These are phyloP conservation scores for Hypoxylon fragiforme DNA, from an alignment of 495 filamentous ascomycete genomes.

Conservation along the genomic window DNA sequence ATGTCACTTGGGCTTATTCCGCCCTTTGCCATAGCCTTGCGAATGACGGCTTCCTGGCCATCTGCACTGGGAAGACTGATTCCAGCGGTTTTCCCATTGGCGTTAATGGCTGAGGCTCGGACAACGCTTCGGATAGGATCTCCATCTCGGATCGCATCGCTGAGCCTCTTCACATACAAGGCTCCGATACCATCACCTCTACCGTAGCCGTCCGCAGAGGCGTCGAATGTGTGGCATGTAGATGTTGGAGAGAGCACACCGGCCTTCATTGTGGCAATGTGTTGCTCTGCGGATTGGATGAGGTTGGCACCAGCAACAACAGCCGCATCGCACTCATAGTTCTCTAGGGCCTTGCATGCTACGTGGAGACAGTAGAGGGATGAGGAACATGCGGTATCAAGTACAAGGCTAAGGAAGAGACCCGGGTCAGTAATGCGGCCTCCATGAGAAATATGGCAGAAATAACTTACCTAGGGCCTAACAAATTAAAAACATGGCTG, in stretches of 20 bases:
- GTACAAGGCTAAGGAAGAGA: slow-evolving; percentile 49
- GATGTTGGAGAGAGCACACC: slow-evolving; percentile 49
- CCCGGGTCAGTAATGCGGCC: no score
- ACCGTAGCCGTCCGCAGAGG: slow-evolving; percentile 34
- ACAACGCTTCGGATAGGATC: slow-evolving; percentile 55
- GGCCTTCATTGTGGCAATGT: slow-evolving; percentile 36
- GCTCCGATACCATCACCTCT: slow-evolving; percentile 35
- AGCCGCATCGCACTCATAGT: slow-evolving; percentile 41
- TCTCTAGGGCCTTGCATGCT: slow-evolving; percentile 39
- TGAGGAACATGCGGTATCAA: slow-evolving; percentile 56
- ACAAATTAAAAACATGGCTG: slow-evolving; percentile 54
- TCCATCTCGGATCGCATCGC: slow-evolving; percentile 46
- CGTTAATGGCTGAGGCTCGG: slow-evolving; percentile 48
- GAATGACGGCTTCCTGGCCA: slow-evolving; percentile 51
- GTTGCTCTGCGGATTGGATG: slow-evolving; percentile 38
- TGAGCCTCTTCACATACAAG: slow-evolving; percentile 49
- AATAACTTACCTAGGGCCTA: slow-evolving; percentile 46
- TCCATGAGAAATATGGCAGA: no score
- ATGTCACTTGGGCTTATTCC: slow-evolving; percentile 42
- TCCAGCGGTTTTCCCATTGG: slow-evolving; percentile 47
- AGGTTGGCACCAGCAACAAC: slow-evolving; percentile 46
- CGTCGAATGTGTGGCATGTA: slow-evolving; percentile 49
- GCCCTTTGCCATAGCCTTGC: slow-evolving; percentile 41
- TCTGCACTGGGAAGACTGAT: slow-evolving; percentile 48
- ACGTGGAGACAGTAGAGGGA: slow-evolving; percentile 43